These are phyloP conservation scores for Ascochyta pisi DNA, from an alignment of 2,329 filamentous ascomycete species.

Conservation along the genomic window DNA sequence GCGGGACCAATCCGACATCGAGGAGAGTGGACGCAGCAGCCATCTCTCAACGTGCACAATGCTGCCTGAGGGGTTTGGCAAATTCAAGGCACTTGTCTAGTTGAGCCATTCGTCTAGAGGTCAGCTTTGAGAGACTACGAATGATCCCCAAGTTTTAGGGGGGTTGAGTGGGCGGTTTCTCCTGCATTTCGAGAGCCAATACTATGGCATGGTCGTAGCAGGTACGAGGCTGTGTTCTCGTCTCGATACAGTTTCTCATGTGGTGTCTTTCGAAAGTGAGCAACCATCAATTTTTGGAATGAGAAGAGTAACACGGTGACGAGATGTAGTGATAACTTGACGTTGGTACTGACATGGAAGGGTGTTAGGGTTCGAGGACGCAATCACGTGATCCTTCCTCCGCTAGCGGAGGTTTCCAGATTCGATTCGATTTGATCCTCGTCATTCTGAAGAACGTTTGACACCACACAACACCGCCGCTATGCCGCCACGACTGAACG, in stretches of 20 bases:
- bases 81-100: no score
- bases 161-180: no score
- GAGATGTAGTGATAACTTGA: not conserved
- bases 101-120: no score
- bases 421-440: conserved; percentile 12
- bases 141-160: no score
- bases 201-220: not conserved
- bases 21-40: no score
- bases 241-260: not conserved
- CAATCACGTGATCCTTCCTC: not conserved
- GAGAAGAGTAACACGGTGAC: not conserved
- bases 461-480: conserved; percentile 27
- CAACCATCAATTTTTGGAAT: not conserved
- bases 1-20: not conserved
- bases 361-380: no score
- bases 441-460: conserved; percentile 27
- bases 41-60: no score
- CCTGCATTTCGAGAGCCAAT: no score
- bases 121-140: no score
- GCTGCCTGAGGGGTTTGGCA: no score
- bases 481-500: conserved; percentile 50
- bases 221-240: not conserved
- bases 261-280: not conserved
- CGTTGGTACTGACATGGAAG: no score
- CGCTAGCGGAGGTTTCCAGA: conserved; percentile 9